phyloP scores from a whole-genome alignment of 2,329 filamentous ascomycete species.

The Scytalidium lignicola region DNA sequence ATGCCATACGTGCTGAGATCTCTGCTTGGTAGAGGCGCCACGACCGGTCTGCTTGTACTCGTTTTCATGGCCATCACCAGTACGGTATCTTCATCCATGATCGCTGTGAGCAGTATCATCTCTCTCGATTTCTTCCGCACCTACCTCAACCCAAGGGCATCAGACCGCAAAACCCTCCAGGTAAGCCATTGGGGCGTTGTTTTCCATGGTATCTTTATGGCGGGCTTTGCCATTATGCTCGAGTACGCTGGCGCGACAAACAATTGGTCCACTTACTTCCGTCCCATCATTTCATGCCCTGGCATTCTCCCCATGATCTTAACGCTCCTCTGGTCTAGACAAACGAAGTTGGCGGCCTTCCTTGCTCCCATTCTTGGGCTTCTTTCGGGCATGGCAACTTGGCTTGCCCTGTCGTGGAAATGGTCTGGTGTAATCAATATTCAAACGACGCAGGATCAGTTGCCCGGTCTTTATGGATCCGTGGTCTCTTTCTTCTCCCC shows the following conservation, averaged over 20 bases:
- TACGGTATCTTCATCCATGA: constrained; percentile 44
- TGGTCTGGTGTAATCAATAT: constrained; percentile 44
- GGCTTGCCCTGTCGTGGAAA: constrained; percentile 43
- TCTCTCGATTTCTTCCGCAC: constrained; percentile 46
- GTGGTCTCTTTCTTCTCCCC: constrained; percentile 42
- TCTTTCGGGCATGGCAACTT: constrained; percentile 45
- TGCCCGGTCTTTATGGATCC: constrained; percentile 49
- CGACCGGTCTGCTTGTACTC: constrained; percentile 36
- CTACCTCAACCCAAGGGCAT: constrained; percentile 41
- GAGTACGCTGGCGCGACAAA: constrained; percentile 44
- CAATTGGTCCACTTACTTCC: constrained; percentile 30
- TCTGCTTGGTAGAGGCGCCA: constrained; percentile 23
- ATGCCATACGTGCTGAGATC: constrained; percentile 26
- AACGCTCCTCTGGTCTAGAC: constrained; percentile 35
- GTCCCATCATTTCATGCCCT: constrained; percentile 12
- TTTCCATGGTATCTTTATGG: constrained; percentile 42
- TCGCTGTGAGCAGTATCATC: constrained; percentile 45
- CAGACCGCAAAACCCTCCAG: constrained; percentile 35
- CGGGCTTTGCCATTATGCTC: constrained; percentile 40
- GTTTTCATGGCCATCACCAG: constrained; percentile 48
- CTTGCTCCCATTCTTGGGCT: constrained; percentile 45
- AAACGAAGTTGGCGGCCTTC: constrained; percentile 42
- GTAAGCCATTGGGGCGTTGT: constrained; percentile 43
- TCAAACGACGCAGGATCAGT: constrained; percentile 39
- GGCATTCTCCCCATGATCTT: constrained; percentile 26